Conservation (phyloP, 2,329 filamentous ascomycete genomes). For the Shiraia bambusicola region DNA sequence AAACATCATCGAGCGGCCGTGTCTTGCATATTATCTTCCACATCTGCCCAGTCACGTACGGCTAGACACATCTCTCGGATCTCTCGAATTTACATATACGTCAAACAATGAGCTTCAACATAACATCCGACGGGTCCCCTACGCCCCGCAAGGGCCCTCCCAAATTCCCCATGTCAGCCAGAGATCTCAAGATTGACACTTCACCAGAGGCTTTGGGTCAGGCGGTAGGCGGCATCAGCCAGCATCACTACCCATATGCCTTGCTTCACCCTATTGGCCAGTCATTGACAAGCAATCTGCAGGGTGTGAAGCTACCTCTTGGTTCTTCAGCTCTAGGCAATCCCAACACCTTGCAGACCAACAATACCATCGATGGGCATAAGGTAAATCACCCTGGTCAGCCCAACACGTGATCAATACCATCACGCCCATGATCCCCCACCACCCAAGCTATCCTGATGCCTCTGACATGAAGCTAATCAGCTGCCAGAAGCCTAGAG, state of each 20-base stretch:
- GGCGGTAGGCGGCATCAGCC: conserved; percentile 35
- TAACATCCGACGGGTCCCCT: conserved; percentile 46
- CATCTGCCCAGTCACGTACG: conserved; percentile 31
- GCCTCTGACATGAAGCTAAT: neutral
- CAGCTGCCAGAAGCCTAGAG: conserved; percentile 48
- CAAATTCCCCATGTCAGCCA: conserved; percentile 32
- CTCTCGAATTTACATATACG: conserved; percentile 33
- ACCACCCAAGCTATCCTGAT: neutral
- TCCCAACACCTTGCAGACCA: conserved; percentile 22
- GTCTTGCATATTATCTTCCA: conserved; percentile 40
- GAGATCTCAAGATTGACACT: conserved; percentile 37
- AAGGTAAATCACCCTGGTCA: conserved; percentile 31
- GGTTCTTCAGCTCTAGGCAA: conserved; percentile 42
- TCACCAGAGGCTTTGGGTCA: conserved; percentile 39
- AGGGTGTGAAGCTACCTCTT: conserved; percentile 45
- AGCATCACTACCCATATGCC: conserved; percentile 22
- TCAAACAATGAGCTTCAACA: conserved; percentile 41
- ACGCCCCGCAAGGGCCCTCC: conserved; percentile 42
- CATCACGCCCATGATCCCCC: neutral
- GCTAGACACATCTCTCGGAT: conserved; percentile 33
- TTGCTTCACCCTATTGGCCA: conserved; percentile 21
- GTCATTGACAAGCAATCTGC: conserved; percentile 38
- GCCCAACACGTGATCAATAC: neutral
- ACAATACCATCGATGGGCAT: conserved; percentile 25
- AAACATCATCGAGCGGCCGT: conserved; percentile 25